Evolutionary conservation across 768 basidiomycete species (phyloP).

Genomic region (Suillus subluteus): DNA sequence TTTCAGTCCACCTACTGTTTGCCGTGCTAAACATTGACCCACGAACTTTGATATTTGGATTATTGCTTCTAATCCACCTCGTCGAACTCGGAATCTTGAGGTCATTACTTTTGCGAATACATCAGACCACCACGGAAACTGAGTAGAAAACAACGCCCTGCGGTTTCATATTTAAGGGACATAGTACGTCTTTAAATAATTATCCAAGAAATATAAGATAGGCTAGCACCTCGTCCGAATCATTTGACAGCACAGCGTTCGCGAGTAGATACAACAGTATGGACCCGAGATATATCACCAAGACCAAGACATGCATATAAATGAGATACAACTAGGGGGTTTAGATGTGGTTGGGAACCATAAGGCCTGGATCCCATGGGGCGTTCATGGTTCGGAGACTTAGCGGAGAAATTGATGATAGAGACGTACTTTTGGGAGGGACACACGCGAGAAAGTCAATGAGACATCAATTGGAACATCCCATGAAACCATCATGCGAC

Average conservation of each 20-base stretch:
- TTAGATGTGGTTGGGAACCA: background rate
- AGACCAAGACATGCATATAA: background rate
- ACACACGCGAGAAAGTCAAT: background rate
- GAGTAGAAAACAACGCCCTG: background rate
- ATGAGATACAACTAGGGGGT: conserved; percentile 2
- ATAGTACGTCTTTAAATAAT: background rate
- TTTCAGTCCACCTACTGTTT: too few species aligned
- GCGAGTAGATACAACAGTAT: conserved; percentile 3
- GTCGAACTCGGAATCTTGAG: background rate
- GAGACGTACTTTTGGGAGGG: conserved; percentile 4
- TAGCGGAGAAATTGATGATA: background rate
- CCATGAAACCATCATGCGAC: conserved; percentile 11
- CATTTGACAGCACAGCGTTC: background rate
- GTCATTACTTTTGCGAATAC: background rate
- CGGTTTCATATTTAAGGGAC: background rate
- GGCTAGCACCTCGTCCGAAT: background rate
- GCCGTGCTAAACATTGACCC: too few species aligned
- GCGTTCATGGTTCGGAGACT: background rate
- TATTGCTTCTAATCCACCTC: background rate
- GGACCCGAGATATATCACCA: conserved; percentile 4
- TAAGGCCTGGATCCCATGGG: background rate
- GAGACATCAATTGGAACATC: background rate
- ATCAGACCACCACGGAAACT: background rate
- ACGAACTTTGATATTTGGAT: background rate
- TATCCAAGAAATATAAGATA: background rate